Percentiles rank a stretch among this genome's conserved stretches.
Evolutionary conservation across 164 flowering plant species (phyloP).

Genomic region (Aristolochia contorta): DNA sequence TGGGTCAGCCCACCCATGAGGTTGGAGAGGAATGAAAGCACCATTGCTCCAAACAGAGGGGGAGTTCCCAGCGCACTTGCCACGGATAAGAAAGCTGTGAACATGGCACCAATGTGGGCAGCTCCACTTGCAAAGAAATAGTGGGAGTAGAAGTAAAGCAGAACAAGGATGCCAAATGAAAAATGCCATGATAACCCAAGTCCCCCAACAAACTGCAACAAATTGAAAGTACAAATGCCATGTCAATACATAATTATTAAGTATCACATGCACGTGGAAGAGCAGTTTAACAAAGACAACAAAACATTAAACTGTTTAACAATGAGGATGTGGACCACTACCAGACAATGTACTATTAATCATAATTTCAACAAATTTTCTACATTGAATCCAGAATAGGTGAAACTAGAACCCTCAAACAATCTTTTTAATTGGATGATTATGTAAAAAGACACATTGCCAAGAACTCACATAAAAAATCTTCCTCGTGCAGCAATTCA

Average conservation of each 20-base stretch:
- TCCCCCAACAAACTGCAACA: conserved; percentile 83
- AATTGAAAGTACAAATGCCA: not conserved
- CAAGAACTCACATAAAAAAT: no score
- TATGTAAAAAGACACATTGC: no score
- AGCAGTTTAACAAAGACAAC: no score
- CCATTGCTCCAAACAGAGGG: conserved; percentile 69
- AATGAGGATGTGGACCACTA: no score
- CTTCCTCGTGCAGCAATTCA: no score
- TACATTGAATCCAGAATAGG: no score
- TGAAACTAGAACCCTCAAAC: no score
- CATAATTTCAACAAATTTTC: no score
- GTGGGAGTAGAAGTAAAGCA: conserved; percentile 89
- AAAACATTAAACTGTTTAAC: no score
- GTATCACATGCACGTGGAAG: no score
- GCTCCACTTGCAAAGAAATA: conserved; percentile 98
- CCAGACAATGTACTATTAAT: no score
- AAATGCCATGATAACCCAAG: conserved; percentile 85
- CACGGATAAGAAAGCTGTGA: conserved; percentile 85
- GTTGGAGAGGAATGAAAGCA: conserved; percentile 79
- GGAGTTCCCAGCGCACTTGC: conserved; percentile 90
- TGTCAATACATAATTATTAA: not conserved
- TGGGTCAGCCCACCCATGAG: conserved; percentile 91
- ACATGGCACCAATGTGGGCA: conserved; percentile 97
- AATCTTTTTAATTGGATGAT: no score
- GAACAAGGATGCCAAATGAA: conserved; percentile 80